phyloP scores from a whole-genome alignment of 495 filamentous ascomycete species.

The Xylaria cubensis region DNA sequence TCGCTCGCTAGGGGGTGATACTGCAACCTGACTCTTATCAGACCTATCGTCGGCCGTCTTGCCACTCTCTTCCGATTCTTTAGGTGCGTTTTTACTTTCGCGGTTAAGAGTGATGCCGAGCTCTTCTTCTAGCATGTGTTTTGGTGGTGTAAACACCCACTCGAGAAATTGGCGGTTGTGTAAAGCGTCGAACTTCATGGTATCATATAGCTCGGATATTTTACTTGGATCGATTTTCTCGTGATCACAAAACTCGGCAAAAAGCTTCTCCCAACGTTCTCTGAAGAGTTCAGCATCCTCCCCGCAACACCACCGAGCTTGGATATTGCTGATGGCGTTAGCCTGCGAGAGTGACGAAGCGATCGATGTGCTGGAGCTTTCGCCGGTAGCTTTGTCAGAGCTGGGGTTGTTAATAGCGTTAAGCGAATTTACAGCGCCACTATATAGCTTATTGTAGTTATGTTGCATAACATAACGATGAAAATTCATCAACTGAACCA shows the following conservation, averaged over 20 bases:
- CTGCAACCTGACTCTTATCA: slow-evolving; percentile 39
- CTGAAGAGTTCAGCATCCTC: slow-evolving; percentile 95
- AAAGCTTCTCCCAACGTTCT: slow-evolving; percentile 98
- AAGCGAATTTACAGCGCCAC: slow-evolving; percentile 64
- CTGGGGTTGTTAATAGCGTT: slow-evolving; percentile 57
- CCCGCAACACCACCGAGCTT: slow-evolving; percentile 93
- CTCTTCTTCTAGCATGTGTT: slow-evolving; percentile 70
- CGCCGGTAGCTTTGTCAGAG: slow-evolving; percentile 47
- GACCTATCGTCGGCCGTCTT: slow-evolving; percentile 43
- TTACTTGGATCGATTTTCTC: slow-evolving; percentile 99
- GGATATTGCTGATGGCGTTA: slow-evolving; percentile 69
- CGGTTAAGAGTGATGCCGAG: slow-evolving; percentile 51
- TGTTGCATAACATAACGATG: slow-evolving; percentile 92
- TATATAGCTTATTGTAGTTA: slow-evolving; percentile 82
- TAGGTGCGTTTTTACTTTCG: slow-evolving; percentile 44
- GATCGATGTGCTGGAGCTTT: slow-evolving; percentile 46
- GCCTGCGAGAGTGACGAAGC: slow-evolving; percentile 60
- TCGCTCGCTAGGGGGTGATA: slow-evolving; percentile 33
- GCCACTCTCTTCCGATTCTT: slow-evolving; percentile 42
- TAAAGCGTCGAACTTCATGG: slow-evolving; percentile 98
- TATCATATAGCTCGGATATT: slow-evolving; percentile 96
- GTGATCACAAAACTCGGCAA: slow-evolving; percentile 92
- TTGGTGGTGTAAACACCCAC: slow-evolving; percentile 91
- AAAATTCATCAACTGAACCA: slow-evolving; percentile 96
- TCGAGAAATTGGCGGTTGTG: slow-evolving; percentile 98